phyloP scores from a whole-genome alignment of 2,329 filamentous ascomycete species.

The Penicillium psychrosexuale region DNA sequence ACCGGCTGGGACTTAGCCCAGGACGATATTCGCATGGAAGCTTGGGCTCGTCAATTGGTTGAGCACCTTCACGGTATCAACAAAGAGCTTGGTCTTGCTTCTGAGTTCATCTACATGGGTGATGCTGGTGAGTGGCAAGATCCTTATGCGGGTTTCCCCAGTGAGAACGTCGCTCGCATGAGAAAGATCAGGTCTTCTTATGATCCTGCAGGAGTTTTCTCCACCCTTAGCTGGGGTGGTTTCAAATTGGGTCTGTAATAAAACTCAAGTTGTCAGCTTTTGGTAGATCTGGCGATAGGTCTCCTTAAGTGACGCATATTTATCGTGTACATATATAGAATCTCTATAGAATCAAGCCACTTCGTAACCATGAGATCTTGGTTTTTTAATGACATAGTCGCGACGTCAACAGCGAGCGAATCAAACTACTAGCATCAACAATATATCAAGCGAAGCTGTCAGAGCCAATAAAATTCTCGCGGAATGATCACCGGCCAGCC shows the following conservation, averaged over 20 bases:
- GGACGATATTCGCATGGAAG: slow-evolving; percentile 38
- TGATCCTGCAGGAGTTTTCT: slow-evolving; percentile 34
- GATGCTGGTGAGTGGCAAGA: slow-evolving; percentile 41
- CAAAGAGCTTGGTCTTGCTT: slow-evolving; percentile 28
- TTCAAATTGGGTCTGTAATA: slow-evolving; percentile 27
- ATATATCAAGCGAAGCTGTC: background rate
- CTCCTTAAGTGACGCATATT: background rate
- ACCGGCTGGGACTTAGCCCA: slow-evolving; percentile 37
- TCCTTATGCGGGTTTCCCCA: slow-evolving; percentile 32
- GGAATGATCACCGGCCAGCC: background rate
- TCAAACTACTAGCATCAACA: background rate
- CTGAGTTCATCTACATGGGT: slow-evolving; percentile 40
- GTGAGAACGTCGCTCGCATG: slow-evolving; percentile 36
- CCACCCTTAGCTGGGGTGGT: slow-evolving; percentile 36
- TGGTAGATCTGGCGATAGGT: background rate
- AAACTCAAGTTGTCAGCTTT: background rate
- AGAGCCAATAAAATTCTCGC: background rate
- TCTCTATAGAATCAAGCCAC: background rate
- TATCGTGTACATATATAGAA: background rate
- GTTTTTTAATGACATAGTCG: background rate
- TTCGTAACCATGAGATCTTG: background rate
- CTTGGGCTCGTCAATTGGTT: slow-evolving; percentile 31
- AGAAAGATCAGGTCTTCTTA: slow-evolving; percentile 29
- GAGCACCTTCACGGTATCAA: slow-evolving; percentile 34
- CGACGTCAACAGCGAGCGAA: background rate